These are phyloP conservation scores for Scleroderma bovista DNA, from an alignment of 768 basidiomycete genomes.

Conservation along the genomic window DNA sequence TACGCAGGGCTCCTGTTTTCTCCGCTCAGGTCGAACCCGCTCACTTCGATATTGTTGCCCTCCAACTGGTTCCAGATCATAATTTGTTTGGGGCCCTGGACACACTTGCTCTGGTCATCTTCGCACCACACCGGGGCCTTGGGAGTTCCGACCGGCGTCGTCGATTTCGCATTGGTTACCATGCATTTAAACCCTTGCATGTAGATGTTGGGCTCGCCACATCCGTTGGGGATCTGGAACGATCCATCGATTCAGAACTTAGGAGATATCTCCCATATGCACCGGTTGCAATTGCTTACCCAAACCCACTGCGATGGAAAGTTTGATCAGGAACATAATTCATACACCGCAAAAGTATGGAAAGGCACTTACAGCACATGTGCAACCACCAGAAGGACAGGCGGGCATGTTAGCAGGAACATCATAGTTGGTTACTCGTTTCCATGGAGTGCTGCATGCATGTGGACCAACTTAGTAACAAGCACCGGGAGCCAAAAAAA, in stretches of 20 bases:
- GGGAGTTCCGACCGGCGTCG: conserved; percentile 34
- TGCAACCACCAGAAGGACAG: conserved; percentile 47
- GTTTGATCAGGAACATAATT: not conserved
- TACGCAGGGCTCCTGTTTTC: conserved; percentile 43
- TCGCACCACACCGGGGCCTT: conserved; percentile 52
- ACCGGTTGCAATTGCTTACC: conserved; percentile 25
- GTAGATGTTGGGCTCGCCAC: conserved; percentile 52
- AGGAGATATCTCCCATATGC: not conserved
- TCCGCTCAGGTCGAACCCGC: conserved; percentile 37
- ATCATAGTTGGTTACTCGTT: conserved; percentile 40
- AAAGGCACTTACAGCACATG: conserved; percentile 37
- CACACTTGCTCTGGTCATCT: conserved; percentile 36
- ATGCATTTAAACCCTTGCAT: conserved; percentile 41
- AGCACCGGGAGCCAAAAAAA: not conserved
- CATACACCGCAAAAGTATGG: not conserved
- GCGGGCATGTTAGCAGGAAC: conserved; percentile 47
- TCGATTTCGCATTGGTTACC: conserved; percentile 40
- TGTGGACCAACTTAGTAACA: not conserved
- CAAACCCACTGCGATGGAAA: conserved; percentile 43
- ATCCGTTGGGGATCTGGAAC: conserved; percentile 26
- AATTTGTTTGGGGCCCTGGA: conserved; percentile 50
- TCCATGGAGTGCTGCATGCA: conserved; percentile 45
- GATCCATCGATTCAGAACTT: not conserved
- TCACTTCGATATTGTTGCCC: conserved; percentile 44
- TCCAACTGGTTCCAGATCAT: conserved; percentile 47